Conservation (phyloP, 2,329 filamentous ascomycete genomes). For the Monilinia fructigena region DNA sequence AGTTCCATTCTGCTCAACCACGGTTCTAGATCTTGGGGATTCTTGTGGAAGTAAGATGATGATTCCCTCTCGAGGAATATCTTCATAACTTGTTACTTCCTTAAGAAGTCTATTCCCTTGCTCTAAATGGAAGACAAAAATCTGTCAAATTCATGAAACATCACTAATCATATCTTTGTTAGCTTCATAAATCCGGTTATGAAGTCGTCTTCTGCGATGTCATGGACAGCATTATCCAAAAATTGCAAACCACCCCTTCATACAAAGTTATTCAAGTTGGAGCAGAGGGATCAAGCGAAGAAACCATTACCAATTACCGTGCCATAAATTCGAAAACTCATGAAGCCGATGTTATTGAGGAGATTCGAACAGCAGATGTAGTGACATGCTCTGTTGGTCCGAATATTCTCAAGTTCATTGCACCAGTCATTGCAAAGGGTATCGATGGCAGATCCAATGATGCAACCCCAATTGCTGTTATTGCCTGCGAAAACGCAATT, state of each 20-base stretch:
- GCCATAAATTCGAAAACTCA: slow-evolving; percentile 93
- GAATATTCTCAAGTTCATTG: slow-evolving; percentile 94
- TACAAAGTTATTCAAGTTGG: slow-evolving; percentile 96
- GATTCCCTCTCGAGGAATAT: no score
- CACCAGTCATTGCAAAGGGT: slow-evolving; percentile 91
- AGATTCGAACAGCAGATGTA: slow-evolving; percentile 83
- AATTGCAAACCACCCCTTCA: slow-evolving; percentile 69
- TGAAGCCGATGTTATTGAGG: slow-evolving; percentile 75
- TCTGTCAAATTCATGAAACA: no score
- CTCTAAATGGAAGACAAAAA: neutral
- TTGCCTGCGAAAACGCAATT: slow-evolving; percentile 98
- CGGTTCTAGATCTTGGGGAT: neutral
- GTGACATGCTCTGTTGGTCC: slow-evolving; percentile 97
- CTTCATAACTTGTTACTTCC: no score
- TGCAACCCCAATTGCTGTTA: slow-evolving; percentile 74
- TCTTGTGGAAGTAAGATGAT: neutral
- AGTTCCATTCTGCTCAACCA: no score
- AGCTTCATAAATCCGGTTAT: slow-evolving; percentile 79
- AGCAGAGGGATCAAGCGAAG: slow-evolving; percentile 74
- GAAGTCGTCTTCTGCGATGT: slow-evolving; percentile 97
- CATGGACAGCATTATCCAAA: slow-evolving; percentile 76
- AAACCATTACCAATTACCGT: slow-evolving; percentile 90
- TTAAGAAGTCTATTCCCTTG: neutral
- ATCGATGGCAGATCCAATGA: slow-evolving; percentile 71
- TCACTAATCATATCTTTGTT: slow-evolving; percentile 20